Conservation (phyloP, 73 alveolate species). For the Stentor coeruleus region DNA sequence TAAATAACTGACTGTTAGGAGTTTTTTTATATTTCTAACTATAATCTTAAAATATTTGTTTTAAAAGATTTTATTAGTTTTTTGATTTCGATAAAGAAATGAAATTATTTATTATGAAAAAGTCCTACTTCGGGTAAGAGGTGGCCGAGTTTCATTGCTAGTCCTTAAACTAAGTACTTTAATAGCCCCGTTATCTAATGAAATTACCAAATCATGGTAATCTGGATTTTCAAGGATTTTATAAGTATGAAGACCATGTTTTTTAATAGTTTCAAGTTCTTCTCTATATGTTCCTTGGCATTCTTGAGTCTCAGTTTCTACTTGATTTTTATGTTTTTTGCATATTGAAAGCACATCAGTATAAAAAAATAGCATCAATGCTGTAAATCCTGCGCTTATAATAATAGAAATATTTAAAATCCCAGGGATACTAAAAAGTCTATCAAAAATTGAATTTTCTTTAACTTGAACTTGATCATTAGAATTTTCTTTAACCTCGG, state of each 20-base stretch:
- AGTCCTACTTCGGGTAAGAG: too few species aligned
- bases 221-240: neutral
- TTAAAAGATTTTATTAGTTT: too few species aligned
- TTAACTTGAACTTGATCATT: neutral
- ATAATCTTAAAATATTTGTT: too few species aligned
- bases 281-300: slow-evolving; percentile 16
- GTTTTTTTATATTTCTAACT: too few species aligned
- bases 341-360: neutral
- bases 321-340: neutral
- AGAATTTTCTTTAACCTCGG: neutral
- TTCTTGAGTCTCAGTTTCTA: neutral
- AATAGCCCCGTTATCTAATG: neutral
- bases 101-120: too few species aligned
- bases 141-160: too few species aligned
- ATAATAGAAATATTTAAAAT: too few species aligned
- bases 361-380: neutral
- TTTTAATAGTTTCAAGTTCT: neutral
- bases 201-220: neutral
- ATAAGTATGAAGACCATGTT: slow-evolving; percentile 16
- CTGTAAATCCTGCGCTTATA: neutral
- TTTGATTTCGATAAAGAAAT: too few species aligned
- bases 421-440: neutral
- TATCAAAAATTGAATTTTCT: too few species aligned
- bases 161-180: neutral
- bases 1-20: too few species aligned